These are phyloP conservation scores for Acanthamoeba royreba DNA, from an alignment of 208 protist genomes.

Conservation along the genomic window DNA sequence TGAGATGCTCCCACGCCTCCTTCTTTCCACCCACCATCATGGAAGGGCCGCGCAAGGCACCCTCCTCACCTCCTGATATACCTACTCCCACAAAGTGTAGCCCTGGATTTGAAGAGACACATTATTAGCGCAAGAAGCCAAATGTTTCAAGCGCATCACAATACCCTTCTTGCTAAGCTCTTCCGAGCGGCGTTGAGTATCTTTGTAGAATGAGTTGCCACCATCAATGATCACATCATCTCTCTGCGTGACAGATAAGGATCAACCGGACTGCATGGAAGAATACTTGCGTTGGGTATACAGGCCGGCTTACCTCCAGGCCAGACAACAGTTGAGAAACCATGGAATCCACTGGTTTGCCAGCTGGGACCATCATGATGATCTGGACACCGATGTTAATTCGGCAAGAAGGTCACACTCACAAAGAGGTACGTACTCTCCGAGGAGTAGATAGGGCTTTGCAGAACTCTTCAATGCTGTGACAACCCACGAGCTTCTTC, in stretches of 20 bases:
- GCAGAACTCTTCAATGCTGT: constrained; percentile 13
- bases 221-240: constrained; percentile 84
- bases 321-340: constrained; percentile 75
- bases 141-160: too few relatives aligned
- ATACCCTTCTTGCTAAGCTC: constrained; percentile 84
- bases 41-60: constrained; percentile 96
- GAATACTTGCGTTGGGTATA: too few relatives aligned
- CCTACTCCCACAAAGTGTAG: constrained; percentile 89
- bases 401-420: background rate
- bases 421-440: constrained; percentile 54
- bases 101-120: too few relatives aligned
- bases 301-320: constrained; percentile 63
- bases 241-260: too few relatives aligned
- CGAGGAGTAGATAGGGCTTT: constrained; percentile 81
- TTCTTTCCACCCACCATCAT: constrained; percentile 95
- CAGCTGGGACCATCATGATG: constrained; percentile 95
- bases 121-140: too few relatives aligned
- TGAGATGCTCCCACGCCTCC: constrained; percentile 88
- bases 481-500: background rate
- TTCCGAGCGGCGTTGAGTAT: constrained; percentile 89
- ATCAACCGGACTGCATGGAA: too few relatives aligned
- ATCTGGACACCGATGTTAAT: constrained; percentile 67
- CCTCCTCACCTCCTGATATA: constrained; percentile 98
- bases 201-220: constrained; percentile 86
- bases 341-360: constrained; percentile 91